Base-by-base conservation (phyloP, 352 stramenopile genomes). In the Phytophthora citricola region DNA sequence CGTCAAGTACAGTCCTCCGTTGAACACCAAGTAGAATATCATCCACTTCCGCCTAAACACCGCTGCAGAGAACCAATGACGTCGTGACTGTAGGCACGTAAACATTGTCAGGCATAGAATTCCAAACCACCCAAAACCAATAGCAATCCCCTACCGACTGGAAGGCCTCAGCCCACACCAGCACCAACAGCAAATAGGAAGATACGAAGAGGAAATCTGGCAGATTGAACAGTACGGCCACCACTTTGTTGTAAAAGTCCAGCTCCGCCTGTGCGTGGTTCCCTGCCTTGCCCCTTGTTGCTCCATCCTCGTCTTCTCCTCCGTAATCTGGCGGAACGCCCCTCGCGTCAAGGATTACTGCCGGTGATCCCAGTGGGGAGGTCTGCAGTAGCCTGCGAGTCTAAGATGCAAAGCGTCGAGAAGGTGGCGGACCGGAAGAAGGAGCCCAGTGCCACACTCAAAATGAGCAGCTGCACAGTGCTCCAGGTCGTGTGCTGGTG, bases 1-100 rank as follows among this genome's bases (percentile, higher is more conserved):
- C 38, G 82, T 86, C 22, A 92, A 66, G 75, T 98, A 98, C 14
- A 98, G 69, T 29, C 73, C 78, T 31, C 86, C 89, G 70, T 98
- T 98, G 70, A 98, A 97, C 26, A 97, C 79, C 29, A 98, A 74
- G 66, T 98, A 98, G 48, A 94, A 94, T 34, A 97, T 93, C 83
- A 98, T 93, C 85, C 92, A 97, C 17, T 88, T 84, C 9, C 87
- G 83, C 22, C 90, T 83, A 53, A 97, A 98, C 14, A 83, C 66
- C 20, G 81, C 75, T 0, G 91, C 81, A 12, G 89, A 97, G 50
- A 97, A 94, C 92, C 92, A 98, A 64, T 98, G 92, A 47, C 86
- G 82, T 3, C 92, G 86, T 38, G 89, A 97, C 83, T 94, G 62
- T 43, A 71, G 41, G 15, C 12, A 45, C 5, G 40, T 46, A 29